Base-by-base conservation (phyloP, 1,139 yeast species). In the Pichia sp. region DNA sequence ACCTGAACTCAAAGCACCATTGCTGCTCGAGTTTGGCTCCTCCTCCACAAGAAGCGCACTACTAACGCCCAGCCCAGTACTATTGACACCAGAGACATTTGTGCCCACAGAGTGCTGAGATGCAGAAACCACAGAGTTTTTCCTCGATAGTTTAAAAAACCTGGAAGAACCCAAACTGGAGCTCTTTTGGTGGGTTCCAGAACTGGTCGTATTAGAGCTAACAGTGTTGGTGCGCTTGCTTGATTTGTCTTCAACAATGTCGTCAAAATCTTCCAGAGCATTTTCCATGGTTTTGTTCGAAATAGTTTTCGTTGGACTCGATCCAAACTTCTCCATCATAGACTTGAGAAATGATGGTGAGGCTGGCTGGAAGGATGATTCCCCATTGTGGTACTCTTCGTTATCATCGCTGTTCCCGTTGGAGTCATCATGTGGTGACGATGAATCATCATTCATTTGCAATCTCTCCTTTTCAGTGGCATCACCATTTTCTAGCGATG, bases 341-440 rank as follows among this genome's bases (percentile, higher is more conserved):
- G 57, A 60, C 46, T 64, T 67, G 53, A 67, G 60, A 29, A 67
- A 65, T 12, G 69, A 65, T 17, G 68, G 67, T 10, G 70, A 64
- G 1, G 61, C 49, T 17, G 64, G 57, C 16, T 49, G 55, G 4
- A 20, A 29, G 43, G 49, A 6, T 12, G 38, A 20, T 10, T 27
- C 46, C 6, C 9, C 24, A 29, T 45, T 30, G 24, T 12, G 20
- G 9, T 31, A 14, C 3, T 24, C 48, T 14, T 45, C 36, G 1
- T 41, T 27, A 12, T 49, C 51, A 16, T 48, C 30, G 16, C 33
- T 45, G 34, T 17, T 24, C 16, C 20, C 17, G 34, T 3, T 27
- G 14, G 20, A 27, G 14, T 10, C 27, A n/a, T 16, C 24, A 6
- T 29, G 14, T 17, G 20, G 8, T 9, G 45, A 42, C n/a, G n/a